Percentiles rank a stretch among this genome's conserved stretches.
phyloP scores from a whole-genome alignment of 2,329 filamentous ascomycete species.

The Penicillium sp. region DNA sequence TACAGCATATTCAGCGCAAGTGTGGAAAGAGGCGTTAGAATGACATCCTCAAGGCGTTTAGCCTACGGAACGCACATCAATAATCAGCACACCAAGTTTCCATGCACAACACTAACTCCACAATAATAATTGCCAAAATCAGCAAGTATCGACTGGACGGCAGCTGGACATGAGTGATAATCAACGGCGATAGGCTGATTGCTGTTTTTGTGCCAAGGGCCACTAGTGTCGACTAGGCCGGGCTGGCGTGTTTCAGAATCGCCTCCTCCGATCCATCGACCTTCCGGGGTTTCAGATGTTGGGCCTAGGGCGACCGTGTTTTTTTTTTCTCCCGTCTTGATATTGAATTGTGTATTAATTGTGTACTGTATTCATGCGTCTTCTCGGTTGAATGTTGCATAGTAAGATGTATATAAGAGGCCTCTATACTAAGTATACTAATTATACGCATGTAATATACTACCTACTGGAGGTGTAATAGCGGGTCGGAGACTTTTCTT shows the following conservation, averaged over 20 bases:
- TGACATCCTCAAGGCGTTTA: neutral
- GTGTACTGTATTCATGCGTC: neutral
- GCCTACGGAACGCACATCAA: neutral
- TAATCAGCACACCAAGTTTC: neutral
- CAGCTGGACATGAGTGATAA: neutral
- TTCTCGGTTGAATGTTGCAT: neutral
- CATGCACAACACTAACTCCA: neutral
- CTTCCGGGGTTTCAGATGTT: constrained; percentile 37
- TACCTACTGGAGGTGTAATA: neutral
- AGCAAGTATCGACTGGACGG: constrained; percentile 19
- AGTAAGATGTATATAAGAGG: too few relatives aligned
- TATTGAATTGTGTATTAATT: neutral
- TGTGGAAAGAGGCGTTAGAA: neutral
- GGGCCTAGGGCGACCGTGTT: neutral
- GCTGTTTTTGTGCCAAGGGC: constrained; percentile 16
- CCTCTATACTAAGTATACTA: too few relatives aligned
- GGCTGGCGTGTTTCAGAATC: constrained; percentile 40
- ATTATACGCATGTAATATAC: neutral
- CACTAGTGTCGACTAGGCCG: constrained; percentile 32
- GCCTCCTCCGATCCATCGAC: constrained; percentile 27
- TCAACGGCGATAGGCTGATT: constrained; percentile 17
- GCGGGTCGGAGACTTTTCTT: constrained; percentile 5
- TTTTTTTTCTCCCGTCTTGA: neutral
- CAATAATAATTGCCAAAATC: constrained; percentile 13
- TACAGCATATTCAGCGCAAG: neutral